A percentile compares a stretch with the other conserved stretches of the same genome.
Evolutionary conservation across 805 yeast species (phyloP).

Genomic region (Myxozyma geophila): DNA sequence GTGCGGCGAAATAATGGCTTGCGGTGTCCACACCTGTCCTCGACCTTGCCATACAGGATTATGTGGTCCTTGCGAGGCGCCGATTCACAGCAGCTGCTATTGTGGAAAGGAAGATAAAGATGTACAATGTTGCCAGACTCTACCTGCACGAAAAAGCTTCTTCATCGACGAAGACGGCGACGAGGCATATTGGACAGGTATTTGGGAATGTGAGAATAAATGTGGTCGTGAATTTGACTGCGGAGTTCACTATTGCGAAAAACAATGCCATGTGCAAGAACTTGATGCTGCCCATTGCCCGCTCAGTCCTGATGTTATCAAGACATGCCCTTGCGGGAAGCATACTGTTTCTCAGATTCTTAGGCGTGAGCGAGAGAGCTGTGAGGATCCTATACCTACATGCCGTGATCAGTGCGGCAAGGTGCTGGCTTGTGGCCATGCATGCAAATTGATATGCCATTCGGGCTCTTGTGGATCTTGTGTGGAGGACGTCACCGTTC

Average conservation of each 20-base stretch:
- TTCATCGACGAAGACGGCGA: conserved; percentile 38
- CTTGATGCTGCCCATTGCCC: conserved; percentile 58
- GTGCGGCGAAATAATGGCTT: conserved; percentile 68
- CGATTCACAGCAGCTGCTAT: conserved; percentile 62
- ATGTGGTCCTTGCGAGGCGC: conserved; percentile 72
- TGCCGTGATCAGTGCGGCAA: conserved; percentile 72
- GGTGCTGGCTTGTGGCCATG: conserved; percentile 69
- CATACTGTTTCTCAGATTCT: conserved; percentile 51
- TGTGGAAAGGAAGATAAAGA: conserved; percentile 64
- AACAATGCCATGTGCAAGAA: conserved; percentile 59
- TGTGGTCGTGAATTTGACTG: conserved; percentile 62
- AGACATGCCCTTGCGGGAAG: conserved; percentile 82
- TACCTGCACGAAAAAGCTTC: conserved; percentile 19
- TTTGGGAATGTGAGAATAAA: conserved; percentile 52
- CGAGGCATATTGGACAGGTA: conserved; percentile 54
- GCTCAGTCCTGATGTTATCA: conserved; percentile 61
- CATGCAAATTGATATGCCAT: conserved; percentile 73
- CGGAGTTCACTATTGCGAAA: conserved; percentile 58
- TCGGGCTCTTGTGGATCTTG: conserved; percentile 78
- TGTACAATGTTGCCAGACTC: conserved; percentile 51
- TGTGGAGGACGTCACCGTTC: conserved; percentile 53
- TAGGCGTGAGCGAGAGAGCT: conserved; percentile 52
- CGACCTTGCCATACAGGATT: conserved; percentile 75
- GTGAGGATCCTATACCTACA: conserved; percentile 80
- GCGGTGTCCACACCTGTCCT: conserved; percentile 71